Percentiles rank a stretch among this genome's conserved stretches.
These are phyloP conservation scores for Hirsutella thompsonii DNA, from an alignment of 2,329 filamentous ascomycete genomes.

Conservation along the genomic window DNA sequence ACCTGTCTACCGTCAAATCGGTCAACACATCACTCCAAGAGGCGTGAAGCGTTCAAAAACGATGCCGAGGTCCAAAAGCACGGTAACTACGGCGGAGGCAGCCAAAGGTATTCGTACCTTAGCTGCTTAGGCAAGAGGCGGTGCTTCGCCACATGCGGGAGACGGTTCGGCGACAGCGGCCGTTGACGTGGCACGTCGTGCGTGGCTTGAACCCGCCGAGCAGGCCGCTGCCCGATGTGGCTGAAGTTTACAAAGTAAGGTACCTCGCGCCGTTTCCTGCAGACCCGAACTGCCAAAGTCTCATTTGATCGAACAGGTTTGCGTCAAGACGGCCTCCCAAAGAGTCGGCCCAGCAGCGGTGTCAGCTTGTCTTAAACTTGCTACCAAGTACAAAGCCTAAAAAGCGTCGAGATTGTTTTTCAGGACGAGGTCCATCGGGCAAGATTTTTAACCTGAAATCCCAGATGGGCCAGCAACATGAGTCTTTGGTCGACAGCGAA, in stretches of 20 bases:
- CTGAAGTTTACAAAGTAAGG: conserved; percentile 3
- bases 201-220: conserved; percentile 17
- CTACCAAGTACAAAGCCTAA: too few species aligned
- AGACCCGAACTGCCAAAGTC: neutral
- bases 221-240: conserved; percentile 8
- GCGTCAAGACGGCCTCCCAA: too few species aligned
- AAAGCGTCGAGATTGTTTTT: too few species aligned
- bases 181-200: conserved; percentile 31
- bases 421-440: too few species aligned
- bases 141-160: conserved; percentile 24
- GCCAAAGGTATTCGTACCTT: neutral
- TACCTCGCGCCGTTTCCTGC: neutral
- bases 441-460: too few species aligned
- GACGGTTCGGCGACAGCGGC: conserved; percentile 19
- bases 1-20: too few species aligned
- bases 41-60: neutral
- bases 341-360: too few species aligned
- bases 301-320: neutral
- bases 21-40: too few species aligned
- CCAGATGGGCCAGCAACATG: too few species aligned
- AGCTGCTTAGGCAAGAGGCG: too few species aligned
- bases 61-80: neutral
- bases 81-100: neutral
- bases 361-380: too few species aligned
- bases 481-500: too few species aligned